Conservation (phyloP, 352 stramenopile genomes). For the Globisporangium mamillatum region DNA sequence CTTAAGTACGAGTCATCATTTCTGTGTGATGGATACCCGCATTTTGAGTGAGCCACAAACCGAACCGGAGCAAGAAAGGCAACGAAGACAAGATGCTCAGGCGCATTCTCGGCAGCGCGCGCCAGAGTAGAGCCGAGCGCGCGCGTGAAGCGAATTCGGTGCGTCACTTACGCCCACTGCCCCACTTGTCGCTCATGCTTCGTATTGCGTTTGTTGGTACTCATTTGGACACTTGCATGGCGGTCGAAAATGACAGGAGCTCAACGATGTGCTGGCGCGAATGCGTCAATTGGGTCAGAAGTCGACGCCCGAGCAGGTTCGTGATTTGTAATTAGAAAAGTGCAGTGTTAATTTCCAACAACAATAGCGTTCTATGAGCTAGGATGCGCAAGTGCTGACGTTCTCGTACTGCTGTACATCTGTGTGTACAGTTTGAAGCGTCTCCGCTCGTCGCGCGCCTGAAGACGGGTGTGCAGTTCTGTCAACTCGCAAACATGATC, state of each 20-base stretch:
- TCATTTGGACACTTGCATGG: not conserved
- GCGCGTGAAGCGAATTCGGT: constrained; percentile 48
- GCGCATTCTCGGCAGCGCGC: constrained; percentile 31
- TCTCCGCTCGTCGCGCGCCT: constrained; percentile 59
- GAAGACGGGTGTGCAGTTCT: constrained; percentile 56
- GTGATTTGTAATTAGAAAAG: not conserved
- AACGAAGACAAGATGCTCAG: constrained; percentile 12
- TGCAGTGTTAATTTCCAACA: not conserved
- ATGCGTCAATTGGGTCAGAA: constrained; percentile 54
- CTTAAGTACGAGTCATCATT: not conserved
- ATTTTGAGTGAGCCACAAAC: not conserved
- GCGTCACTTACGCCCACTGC: not conserved
- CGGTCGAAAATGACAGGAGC: constrained; percentile 29
- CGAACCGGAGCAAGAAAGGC: not conserved
- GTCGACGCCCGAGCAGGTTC: constrained; percentile 54
- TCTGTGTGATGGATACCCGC: not conserved
- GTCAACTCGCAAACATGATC: constrained; percentile 79
- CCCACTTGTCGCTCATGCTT: not conserved
- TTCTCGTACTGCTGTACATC: not conserved
- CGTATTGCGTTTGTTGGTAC: not conserved
- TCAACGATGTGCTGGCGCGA: constrained; percentile 54
- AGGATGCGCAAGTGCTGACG: not conserved
- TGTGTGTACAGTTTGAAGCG: constrained; percentile 47
- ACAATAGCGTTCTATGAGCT: not conserved
- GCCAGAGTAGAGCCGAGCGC: constrained; percentile 35